Base-by-base conservation (phyloP, 2,329 filamentous ascomycete genomes). In the Raffaelea arxii region DNA sequence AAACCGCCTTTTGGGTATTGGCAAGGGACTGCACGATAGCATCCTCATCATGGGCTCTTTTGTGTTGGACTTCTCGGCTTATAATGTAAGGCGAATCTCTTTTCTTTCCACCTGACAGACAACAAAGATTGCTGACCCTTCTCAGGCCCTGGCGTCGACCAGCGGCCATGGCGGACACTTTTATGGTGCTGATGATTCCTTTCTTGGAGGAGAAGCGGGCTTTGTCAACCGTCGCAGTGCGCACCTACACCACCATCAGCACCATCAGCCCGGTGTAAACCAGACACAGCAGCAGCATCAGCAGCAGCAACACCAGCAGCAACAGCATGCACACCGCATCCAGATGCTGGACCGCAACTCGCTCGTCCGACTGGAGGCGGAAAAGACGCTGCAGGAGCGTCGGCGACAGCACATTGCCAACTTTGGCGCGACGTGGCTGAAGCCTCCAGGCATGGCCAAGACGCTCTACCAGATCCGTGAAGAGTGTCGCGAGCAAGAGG, bases 341-440 rank as follows among this genome's bases (percentile, higher is more conserved):
- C 36, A 47, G 11, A 43, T 73, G 47, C 63, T 77, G 50, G 68
- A 80, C 59, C 68, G 75, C 55, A 74, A 82, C 23, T 72, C 76
- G 2, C 78, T 95, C 4, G 77, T 83, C 10, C 73, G 82, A 2
- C 77, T 95, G 11, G 72, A 77, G 23, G 68, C 78, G 37, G 91
- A 96, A 60, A 92, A 97, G 66, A 75, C 80, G 50, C 76, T 80
- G 48, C 75, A 94, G 53, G 77, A 82, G 46, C 76, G 83, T 9
- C 86, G 91, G 41, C 88, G 90, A 58, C 68, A 78, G 41, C 88
- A 91, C 54, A 84, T 97, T 25, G 78, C 84, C 41, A 86, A 89
- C 58, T 96, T 94, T 60, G 92, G 92, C 50, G 85, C 82, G 54
- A 78, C 77, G 39, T 98, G 92, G 92, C 82, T 98, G 47, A 86